These are phyloP conservation scores for Calycina herbarum DNA, from an alignment of 2,329 filamentous ascomycete genomes.

Conservation along the genomic window DNA sequence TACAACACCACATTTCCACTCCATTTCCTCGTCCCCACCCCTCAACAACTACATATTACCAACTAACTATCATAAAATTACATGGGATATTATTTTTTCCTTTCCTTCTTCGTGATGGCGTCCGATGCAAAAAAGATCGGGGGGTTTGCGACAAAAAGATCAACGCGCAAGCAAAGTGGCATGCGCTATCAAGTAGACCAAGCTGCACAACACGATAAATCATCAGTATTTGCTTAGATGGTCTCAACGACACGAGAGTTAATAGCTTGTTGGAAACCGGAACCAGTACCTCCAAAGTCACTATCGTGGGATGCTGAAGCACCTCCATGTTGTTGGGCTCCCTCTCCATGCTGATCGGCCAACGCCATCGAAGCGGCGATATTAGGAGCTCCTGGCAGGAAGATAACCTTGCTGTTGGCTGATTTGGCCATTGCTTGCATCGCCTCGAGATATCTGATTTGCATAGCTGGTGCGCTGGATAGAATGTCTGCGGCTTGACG, in stretches of 20 bases:
- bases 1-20: not conserved
- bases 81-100: not conserved
- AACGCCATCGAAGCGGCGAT: conserved; percentile 59
- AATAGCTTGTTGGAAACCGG: conserved; percentile 75
- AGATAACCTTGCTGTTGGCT: conserved; percentile 85
- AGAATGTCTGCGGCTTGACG: conserved; percentile 91
- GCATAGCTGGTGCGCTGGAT: conserved; percentile 91
- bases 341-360: conserved; percentile 53
- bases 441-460: conserved; percentile 95
- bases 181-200: conserved; percentile 32
- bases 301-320: conserved; percentile 40
- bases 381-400: conserved; percentile 62
- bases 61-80: not conserved
- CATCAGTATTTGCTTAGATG: conserved; percentile 56
- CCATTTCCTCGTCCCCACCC: not conserved
- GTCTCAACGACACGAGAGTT: conserved; percentile 83
- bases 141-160: not conserved
- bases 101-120: not conserved
- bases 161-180: not conserved
- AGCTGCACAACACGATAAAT: conserved; percentile 29
- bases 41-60: not conserved
- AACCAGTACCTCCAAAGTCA: conserved; percentile 55
- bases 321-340: conserved; percentile 51
- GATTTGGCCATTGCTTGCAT: conserved; percentile 99
- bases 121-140: no score